A percentile compares a stretch with the other conserved stretches of the same genome.
These are phyloP conservation scores for Neurospora discreta DNA, from an alignment of 495 filamentous ascomycete genomes.

Conservation along the genomic window DNA sequence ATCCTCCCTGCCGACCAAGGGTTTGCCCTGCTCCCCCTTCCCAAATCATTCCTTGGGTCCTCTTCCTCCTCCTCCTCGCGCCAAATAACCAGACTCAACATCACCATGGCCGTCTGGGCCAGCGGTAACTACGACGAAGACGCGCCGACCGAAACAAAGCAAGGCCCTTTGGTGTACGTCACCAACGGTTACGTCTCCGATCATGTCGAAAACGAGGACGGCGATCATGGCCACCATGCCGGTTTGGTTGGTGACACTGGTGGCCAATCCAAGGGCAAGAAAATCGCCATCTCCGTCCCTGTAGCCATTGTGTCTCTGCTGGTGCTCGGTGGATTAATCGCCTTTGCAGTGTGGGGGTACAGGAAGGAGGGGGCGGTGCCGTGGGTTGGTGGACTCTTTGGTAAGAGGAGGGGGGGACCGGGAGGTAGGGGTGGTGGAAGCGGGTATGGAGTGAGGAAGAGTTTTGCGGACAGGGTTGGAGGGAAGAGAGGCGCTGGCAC, in stretches of 20 bases:
- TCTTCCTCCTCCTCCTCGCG: background rate
- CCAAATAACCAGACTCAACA: background rate
- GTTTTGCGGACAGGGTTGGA: slow-evolving; percentile 10
- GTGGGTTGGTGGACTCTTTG: slow-evolving; percentile 5
- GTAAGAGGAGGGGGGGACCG: background rate
- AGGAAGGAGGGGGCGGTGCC: slow-evolving; percentile 9
- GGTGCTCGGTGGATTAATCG: background rate
- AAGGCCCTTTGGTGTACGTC: slow-evolving; percentile 3
- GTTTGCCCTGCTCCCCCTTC: background rate
- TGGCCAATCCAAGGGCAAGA: background rate
- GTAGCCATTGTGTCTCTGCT: slow-evolving; percentile 11
- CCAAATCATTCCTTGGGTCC: slow-evolving; percentile 8
- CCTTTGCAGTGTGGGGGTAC: slow-evolving; percentile 4
- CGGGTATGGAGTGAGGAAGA: slow-evolving; percentile 21
- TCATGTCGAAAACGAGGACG: background rate
- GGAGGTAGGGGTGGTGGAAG: slow-evolving; percentile 1
- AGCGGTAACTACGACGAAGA: background rate
- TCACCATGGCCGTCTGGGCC: background rate
- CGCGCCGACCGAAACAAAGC: background rate
- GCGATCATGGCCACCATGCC: background rate
- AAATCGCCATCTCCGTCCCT: slow-evolving; percentile 14
- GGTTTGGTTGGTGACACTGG: background rate
- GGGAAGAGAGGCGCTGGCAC: background rate
- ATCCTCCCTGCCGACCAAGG: slow-evolving; percentile 4
- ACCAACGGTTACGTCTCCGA: background rate